Percentiles rank a stretch among this genome's conserved stretches.
Conservation (phyloP, 306 rosid species). For the Cicer arietinum region DNA sequence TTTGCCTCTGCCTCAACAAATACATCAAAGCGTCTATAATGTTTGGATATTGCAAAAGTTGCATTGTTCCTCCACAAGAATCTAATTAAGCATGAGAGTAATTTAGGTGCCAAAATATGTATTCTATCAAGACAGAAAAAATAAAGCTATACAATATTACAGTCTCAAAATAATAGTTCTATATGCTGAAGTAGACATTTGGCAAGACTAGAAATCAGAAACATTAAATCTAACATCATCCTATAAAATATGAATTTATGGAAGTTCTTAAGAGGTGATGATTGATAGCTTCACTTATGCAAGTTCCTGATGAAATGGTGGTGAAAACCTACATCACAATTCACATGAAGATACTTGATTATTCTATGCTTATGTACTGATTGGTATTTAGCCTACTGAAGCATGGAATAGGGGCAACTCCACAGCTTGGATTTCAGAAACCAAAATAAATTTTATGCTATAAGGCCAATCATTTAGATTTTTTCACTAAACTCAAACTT, state of each 20-base stretch:
- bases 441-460: neutral
- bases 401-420: neutral
- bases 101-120: constrained; percentile 18
- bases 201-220: neutral
- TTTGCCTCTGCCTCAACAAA: constrained; percentile 97
- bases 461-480: constrained; percentile 4
- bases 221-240: neutral
- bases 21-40: constrained; percentile 90
- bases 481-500: constrained; percentile 8
- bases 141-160: neutral
- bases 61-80: constrained; percentile 98
- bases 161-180: neutral
- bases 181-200: neutral
- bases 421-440: constrained; percentile 12
- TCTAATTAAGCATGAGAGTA: constrained; percentile 50
- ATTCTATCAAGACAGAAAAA: constrained; percentile 17
- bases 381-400: constrained; percentile 20
- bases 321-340: constrained; percentile 20
- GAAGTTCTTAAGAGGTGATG: neutral
- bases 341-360: constrained; percentile 7
- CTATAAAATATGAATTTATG: neutral
- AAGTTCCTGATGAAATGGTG: constrained; percentile 1
- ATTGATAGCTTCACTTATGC: constrained; percentile 14
- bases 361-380: neutral
- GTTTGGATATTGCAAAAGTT: constrained; percentile 92